These are phyloP conservation scores for Usnea hakonensis DNA, from an alignment of 495 filamentous ascomycete species.

Conservation along the genomic window DNA sequence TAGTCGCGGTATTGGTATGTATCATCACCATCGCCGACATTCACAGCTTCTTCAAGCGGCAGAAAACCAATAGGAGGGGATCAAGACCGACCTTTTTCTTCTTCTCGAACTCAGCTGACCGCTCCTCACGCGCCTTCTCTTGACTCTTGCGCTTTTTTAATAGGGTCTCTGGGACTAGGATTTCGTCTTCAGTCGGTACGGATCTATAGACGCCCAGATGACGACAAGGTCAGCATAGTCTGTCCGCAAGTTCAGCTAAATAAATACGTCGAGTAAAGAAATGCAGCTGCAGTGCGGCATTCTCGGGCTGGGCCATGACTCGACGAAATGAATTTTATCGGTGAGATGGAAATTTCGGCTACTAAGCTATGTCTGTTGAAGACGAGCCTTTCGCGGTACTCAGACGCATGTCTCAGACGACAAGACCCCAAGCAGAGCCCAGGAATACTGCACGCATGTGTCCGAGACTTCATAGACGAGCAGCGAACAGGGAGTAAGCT, in stretches of 20 bases:
- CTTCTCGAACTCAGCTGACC: conserved; percentile 67
- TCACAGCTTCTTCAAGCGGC: conserved; percentile 13
- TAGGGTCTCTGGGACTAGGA: conserved; percentile 94
- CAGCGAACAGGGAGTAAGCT: conserved; percentile 24
- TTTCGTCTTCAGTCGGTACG: conserved; percentile 81
- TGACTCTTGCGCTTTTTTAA: conserved; percentile 99
- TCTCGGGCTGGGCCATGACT: conserved; percentile 69
- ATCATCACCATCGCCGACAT: conserved; percentile 56
- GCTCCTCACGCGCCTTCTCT: conserved; percentile 92
- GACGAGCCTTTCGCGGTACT: conserved; percentile 19
- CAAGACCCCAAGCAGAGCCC: conserved; percentile 70
- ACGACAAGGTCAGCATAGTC: conserved; percentile 63
- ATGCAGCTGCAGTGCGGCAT: conserved; percentile 80
- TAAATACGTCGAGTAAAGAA: conserved; percentile 81
- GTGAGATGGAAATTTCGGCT: conserved; percentile 44
- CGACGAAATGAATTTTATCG: conserved; percentile 72
- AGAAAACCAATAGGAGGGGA: conserved; percentile 17
- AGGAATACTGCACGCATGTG: conserved; percentile 47
- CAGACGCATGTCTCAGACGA: conserved; percentile 54
- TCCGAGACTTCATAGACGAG: conserved; percentile 19
- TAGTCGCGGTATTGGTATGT: conserved; percentile 80
- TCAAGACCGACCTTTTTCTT: conserved; percentile 70
- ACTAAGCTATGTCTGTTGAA: conserved; percentile 13
- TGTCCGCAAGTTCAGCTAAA: conserved; percentile 54
- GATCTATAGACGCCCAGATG: conserved; percentile 47